Percentiles rank a stretch among this genome's conserved stretches.
Evolutionary conservation across 768 basidiomycete species (phyloP).

Genomic region (Rhodotorula paludigena): DNA sequence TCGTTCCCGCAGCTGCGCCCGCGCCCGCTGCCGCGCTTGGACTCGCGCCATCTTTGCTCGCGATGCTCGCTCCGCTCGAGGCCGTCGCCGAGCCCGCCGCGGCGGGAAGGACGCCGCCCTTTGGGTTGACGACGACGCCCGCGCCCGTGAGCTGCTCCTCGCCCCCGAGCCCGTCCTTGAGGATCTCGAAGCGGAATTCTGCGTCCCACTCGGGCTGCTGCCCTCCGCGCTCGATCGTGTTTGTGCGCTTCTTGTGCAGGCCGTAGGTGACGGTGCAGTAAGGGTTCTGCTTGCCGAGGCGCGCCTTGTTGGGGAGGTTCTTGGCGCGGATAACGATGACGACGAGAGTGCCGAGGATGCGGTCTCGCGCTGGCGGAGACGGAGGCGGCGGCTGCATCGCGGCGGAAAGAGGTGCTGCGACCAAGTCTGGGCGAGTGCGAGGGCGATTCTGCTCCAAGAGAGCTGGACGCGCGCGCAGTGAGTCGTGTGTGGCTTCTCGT

Average conservation of each 20-base stretch:
- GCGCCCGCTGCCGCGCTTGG: too few species aligned
- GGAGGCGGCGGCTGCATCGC: slow-evolving; percentile 4
- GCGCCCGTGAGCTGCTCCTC: slow-evolving; percentile 51
- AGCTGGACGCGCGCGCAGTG: not conserved
- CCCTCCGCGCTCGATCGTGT: slow-evolving; percentile 74
- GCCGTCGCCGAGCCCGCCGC: slow-evolving; percentile 43
- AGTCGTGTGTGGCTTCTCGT: too few species aligned
- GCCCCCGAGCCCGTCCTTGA: slow-evolving; percentile 6
- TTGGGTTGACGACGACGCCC: slow-evolving; percentile 37
- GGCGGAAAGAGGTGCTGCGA: not conserved
- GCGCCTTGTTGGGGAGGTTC: slow-evolving; percentile 55
- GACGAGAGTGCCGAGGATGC: slow-evolving; percentile 70
- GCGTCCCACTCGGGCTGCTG: slow-evolving; percentile 92
- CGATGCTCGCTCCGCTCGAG: not conserved
- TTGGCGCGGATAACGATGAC: slow-evolving; percentile 67
- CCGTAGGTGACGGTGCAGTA: slow-evolving; percentile 65
- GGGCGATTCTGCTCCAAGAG: not conserved
- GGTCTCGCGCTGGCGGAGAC: slow-evolving; percentile 7
- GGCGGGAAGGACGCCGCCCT: slow-evolving; percentile 53
- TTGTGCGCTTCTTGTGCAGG: slow-evolving; percentile 63
- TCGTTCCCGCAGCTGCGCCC: slow-evolving; percentile 12
- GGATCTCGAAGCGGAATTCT: slow-evolving; percentile 74
- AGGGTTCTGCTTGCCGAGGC: slow-evolving; percentile 80
- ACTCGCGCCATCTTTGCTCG: too few species aligned
- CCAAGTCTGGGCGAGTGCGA: not conserved